Conservation (phyloP, 2,329 filamentous ascomycete genomes). For the Trichoderma atrobrunneum region DNA sequence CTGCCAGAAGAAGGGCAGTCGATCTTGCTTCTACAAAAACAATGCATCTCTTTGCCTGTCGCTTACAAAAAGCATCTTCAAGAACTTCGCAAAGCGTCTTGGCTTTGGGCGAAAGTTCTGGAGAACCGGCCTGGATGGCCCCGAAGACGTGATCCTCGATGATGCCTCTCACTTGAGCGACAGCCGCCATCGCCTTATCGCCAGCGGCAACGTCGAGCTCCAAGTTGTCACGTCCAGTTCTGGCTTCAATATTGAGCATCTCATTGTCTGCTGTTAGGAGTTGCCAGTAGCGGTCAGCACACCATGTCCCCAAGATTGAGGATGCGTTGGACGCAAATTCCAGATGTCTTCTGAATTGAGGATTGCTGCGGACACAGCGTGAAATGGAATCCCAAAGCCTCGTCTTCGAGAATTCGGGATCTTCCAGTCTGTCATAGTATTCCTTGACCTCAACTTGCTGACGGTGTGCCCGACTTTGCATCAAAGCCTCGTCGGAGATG, state of each 20-base stretch:
- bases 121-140: conserved; percentile 25
- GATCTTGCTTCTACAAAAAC: conserved; percentile 80
- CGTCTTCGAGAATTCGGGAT: conserved; percentile 55
- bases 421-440: conserved; percentile 43
- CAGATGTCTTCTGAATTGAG: conserved; percentile 56
- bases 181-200: conserved; percentile 51
- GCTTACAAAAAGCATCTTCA: conserved; percentile 60
- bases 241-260: conserved; percentile 57
- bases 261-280: conserved; percentile 64
- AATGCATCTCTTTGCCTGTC: conserved; percentile 60
- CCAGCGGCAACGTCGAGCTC: conserved; percentile 22
- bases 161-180: conserved; percentile 57
- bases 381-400: conserved; percentile 59
- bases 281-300: conserved; percentile 77
- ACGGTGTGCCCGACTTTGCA: conserved; percentile 24
- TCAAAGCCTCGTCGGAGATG: conserved; percentile 42
- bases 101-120: conserved; percentile 70
- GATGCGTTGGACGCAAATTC: conserved; percentile 57
- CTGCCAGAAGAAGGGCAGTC: conserved; percentile 70
- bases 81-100: conserved; percentile 60
- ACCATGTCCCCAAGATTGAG: conserved; percentile 75
- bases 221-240: conserved; percentile 42
- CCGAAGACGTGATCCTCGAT: conserved; percentile 52
- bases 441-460: conserved; percentile 50
- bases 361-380: conserved; percentile 39